A percentile compares a stretch with the other conserved stretches of the same genome.
These are phyloP conservation scores for Wickerhamiella parazyma DNA, from an alignment of 805 yeast genomes.

Conservation along the genomic window DNA sequence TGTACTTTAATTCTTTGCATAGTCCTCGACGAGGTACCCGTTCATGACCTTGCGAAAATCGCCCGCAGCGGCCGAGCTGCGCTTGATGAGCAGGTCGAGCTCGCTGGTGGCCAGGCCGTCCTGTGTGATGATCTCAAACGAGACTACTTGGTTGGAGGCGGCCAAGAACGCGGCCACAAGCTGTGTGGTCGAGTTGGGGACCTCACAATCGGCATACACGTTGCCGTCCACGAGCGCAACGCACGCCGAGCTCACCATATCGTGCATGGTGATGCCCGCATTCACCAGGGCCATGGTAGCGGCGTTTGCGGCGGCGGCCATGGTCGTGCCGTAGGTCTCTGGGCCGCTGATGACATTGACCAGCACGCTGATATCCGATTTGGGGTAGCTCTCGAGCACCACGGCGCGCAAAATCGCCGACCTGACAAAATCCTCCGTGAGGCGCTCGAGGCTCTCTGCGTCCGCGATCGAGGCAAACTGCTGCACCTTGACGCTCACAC, in stretches of 20 bases:
- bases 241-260: conserved; percentile 45
- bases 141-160: conserved; percentile 14
- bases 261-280: conserved; percentile 68
- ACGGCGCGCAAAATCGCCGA: conserved; percentile 41
- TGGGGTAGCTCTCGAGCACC: conserved; percentile 64
- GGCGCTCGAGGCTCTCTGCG: conserved; percentile 29
- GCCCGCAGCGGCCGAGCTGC: conserved; percentile 15
- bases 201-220: conserved; percentile 14
- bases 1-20: conserved; percentile 7
- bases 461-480: conserved; percentile 35
- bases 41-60: conserved; percentile 16
- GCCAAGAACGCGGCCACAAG: conserved; percentile 17
- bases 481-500: conserved; percentile 44
- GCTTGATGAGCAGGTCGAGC: conserved; percentile 13
- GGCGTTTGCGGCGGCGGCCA: conserved; percentile 44
- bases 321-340: conserved; percentile 24
- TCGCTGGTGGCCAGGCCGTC: conserved; percentile 11
- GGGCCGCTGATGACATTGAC: conserved; percentile 48
- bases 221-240: conserved; percentile 12
- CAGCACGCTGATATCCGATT: conserved; percentile 72
- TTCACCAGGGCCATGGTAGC: conserved; percentile 68
- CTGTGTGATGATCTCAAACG: conserved; percentile 16
- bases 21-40: conserved; percentile 19
- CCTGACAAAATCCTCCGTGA: conserved; percentile 36
- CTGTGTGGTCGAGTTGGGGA: conserved; percentile 11